phyloP scores from a whole-genome alignment of 2,329 filamentous ascomycete genomes.

The Penicillium sp. region DNA sequence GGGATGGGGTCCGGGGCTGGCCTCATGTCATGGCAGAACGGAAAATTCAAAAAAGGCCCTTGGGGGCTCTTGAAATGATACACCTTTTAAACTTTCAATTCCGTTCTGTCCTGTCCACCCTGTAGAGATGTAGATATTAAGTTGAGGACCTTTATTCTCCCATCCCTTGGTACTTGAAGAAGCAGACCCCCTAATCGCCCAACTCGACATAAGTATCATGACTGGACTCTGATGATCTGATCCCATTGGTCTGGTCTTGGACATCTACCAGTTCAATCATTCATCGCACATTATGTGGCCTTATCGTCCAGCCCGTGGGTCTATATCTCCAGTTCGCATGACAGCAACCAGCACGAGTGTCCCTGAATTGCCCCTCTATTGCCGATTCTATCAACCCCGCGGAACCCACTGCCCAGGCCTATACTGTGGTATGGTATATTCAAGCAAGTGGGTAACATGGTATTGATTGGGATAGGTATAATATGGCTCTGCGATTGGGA shows the following conservation, averaged over 20 bases:
- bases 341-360: background rate
- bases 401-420: background rate
- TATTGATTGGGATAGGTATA: no score
- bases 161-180: background rate
- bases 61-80: constrained; percentile 35
- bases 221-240: background rate
- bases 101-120: constrained; percentile 20
- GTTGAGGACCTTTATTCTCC: background rate
- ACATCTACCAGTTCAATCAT: background rate
- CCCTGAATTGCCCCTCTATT: background rate
- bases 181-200: background rate
- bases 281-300: background rate
- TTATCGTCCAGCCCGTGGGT: background rate
- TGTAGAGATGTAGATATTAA: constrained; percentile 17
- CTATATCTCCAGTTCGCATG: background rate
- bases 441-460: background rate
- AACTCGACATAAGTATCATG: background rate
- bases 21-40: constrained; percentile 36
- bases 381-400: background rate
- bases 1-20: constrained; percentile 34
- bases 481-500: background rate
- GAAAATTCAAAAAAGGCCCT: constrained; percentile 35
- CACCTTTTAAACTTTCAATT: constrained; percentile 32
- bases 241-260: background rate
- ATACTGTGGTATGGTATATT: background rate